Evolutionary conservation across 1,139 yeast species (phyloP), one percentile per base, ranked within the genome.

Genomic region (Nematodospora anomalae): DNA sequence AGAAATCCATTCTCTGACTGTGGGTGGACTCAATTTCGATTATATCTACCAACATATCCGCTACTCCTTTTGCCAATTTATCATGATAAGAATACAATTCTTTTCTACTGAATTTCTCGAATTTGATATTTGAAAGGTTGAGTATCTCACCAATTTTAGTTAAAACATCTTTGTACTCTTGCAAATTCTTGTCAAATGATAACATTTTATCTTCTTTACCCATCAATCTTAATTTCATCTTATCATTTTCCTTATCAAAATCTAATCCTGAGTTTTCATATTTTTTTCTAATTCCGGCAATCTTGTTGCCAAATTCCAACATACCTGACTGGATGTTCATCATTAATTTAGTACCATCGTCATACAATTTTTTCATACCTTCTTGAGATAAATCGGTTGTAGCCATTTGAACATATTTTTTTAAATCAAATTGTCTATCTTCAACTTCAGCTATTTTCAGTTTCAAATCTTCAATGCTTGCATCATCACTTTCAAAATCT

Each of bases 401-500:
- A 15, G 54, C 36, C 53, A 70, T 58, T 30, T 58, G 55, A 4
- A 57, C 38, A 16, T 45, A 37, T 13, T 46, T 41, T 13, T 56
- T 52, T 23, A 68, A 46, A 22, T 51, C 54, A 1, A 39, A 27
- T 44, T 52, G 57, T 33, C 52, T 52, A 3, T 39, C 40, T 3
- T 45, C 40, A 12, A 67, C 39, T 29, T 51, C 50, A 2, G 47
- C 41, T 13, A 57, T 45, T 43, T 60, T 66, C 1, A 41, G 47
- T 32, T 58, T 50, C 29, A 78, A 56, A 7, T 64, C 74, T n/a
- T 64, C 64, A 28, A 71, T 42, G 1, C 69, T 45, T 1, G 87
- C 75, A 21, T 65, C 67, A 38, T 79, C 85, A 37, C 87, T 75
- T 15, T 82, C 90, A 47, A 76, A 80, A 37, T 87, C 95, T 26